Evolutionary conservation across 1,139 yeast species (phyloP).

Genomic region (Yamadazyma triangularis): DNA sequence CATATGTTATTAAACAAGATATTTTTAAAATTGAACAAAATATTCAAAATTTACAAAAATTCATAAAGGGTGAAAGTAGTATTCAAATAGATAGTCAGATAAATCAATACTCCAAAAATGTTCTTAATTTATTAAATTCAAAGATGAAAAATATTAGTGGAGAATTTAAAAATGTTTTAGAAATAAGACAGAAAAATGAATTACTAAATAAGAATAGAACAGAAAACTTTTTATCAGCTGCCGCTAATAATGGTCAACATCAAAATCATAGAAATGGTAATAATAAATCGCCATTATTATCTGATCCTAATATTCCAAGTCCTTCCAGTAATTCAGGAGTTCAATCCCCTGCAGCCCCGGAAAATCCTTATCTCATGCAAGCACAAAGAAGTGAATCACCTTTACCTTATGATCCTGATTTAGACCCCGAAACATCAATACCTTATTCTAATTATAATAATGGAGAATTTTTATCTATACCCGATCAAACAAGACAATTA

Average conservation of each 20-base stretch:
- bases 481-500: constrained; percentile 75
- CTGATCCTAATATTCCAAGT: too few relatives aligned
- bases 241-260: constrained; percentile 21
- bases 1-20: constrained; percentile 90
- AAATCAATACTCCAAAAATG: constrained; percentile 75
- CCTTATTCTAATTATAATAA: constrained; percentile 21
- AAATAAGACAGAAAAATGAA: constrained; percentile 81
- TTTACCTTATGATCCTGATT: constrained; percentile 21
- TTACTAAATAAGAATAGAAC: constrained; percentile 76
- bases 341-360: constrained; percentile 17
- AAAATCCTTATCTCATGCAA: constrained; percentile 33
- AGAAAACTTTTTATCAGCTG: constrained; percentile 69
- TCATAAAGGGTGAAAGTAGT: constrained; percentile 43
- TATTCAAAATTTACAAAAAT: constrained; percentile 61
- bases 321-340: too few relatives aligned
- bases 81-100: constrained; percentile 55
- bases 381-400: constrained; percentile 7
- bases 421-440: constrained; percentile 29
- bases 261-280: constrained; percentile 13
- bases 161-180: constrained; percentile 83
- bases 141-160: constrained; percentile 91
- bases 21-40: constrained; percentile 80
- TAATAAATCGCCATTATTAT: constrained; percentile 22
- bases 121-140: constrained; percentile 78
- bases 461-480: constrained; percentile 52